These are phyloP conservation scores for Jimgerdemannia flammicorona DNA, from an alignment of 192 early-diverging fungal genomes.

Conservation along the genomic window DNA sequence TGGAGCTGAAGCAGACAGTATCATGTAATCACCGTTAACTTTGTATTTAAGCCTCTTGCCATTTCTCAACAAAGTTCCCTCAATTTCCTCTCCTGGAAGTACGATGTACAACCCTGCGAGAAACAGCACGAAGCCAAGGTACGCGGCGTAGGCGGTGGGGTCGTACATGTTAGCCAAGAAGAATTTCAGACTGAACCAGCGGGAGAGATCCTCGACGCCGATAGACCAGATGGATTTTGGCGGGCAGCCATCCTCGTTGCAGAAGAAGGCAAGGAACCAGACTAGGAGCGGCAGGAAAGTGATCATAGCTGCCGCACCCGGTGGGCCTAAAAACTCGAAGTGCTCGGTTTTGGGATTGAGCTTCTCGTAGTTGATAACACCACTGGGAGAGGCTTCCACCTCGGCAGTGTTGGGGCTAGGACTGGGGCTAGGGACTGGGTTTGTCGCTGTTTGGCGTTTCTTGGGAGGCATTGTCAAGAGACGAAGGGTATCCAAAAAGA, in stretches of 20 bases:
- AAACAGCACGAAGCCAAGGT: slow-evolving; percentile 65
- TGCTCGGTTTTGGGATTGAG: slow-evolving; percentile 64
- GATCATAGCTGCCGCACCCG: slow-evolving; percentile 57
- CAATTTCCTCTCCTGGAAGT: slow-evolving; percentile 59
- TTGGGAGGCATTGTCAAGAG: too few relatives aligned
- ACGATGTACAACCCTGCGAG: slow-evolving; percentile 63
- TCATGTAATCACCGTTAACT: slow-evolving; percentile 59
- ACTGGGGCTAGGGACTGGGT: too few relatives aligned
- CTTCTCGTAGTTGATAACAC: background rate
- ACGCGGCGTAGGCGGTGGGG: slow-evolving; percentile 45
- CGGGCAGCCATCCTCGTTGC: slow-evolving; percentile 52
- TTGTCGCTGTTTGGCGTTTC: too few relatives aligned
- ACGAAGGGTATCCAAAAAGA: too few relatives aligned
- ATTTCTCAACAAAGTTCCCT: slow-evolving; percentile 70
- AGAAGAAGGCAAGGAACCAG: slow-evolving; percentile 40
- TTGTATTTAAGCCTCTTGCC: slow-evolving; percentile 76
- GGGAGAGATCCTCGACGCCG: slow-evolving; percentile 15
- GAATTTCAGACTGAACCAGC: slow-evolving; percentile 5
- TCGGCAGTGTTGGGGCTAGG: background rate
- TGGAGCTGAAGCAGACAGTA: background rate
- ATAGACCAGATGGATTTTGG: slow-evolving; percentile 24
- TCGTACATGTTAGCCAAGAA: slow-evolving; percentile 41
- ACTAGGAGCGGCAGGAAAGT: slow-evolving; percentile 37
- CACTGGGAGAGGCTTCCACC: background rate
- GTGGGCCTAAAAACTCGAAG: slow-evolving; percentile 80